Evolutionary conservation across 345 rosid genomes (phyloP), one percentile per base, ranked within the genome.

Genomic region (Tarenaya hassleriana): DNA sequence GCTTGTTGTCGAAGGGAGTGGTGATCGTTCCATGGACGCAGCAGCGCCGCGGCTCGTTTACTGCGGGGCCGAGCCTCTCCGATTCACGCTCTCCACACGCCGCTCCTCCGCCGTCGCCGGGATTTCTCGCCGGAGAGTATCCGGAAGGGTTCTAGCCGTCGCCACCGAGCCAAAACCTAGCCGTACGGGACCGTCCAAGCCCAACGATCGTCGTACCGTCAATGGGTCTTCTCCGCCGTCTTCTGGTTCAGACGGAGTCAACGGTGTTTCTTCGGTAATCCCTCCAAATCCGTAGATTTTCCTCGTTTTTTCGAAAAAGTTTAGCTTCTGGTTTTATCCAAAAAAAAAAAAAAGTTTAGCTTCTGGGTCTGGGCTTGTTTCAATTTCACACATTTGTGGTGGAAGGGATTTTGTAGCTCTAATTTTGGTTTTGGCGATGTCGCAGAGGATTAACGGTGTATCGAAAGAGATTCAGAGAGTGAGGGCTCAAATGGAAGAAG

Each of bases 401-500:
- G 32, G 9, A 8, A 47, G 33, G 4, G 24, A 16, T 15, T n/a
- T 35, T 43, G 8, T 17, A 17, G 38, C 21, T 10, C 34, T 3
- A 7, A 12, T n/a, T 35, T 8, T 55, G 14, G 4, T 7, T 7
- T 49, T 44, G 64, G 38, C 4, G 29, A 64, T 49, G 33, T 64
- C 34, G 51, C 79, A 91, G 96, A 84, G 92, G 55, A 72, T 91
- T 24, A 82, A 75, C 37, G 96, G 82, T 18, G 92, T 91, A 40
- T 91, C 98, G 0, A 69, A 73, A 74, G 98, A 91, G 73, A 91
- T 91, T 8, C 80, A 87, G 61, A 73, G 96, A 59, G 87, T 87
- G 41, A 76, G 96, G 60, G 96, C 92, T 40, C 92, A 91, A 57
- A 87, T 87, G 96, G 98, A 91, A 73, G 81, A 87, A 68, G 77